phyloP scores from a whole-genome alignment of 129 eudicot genomes.

The Erigeron canadensis region DNA sequence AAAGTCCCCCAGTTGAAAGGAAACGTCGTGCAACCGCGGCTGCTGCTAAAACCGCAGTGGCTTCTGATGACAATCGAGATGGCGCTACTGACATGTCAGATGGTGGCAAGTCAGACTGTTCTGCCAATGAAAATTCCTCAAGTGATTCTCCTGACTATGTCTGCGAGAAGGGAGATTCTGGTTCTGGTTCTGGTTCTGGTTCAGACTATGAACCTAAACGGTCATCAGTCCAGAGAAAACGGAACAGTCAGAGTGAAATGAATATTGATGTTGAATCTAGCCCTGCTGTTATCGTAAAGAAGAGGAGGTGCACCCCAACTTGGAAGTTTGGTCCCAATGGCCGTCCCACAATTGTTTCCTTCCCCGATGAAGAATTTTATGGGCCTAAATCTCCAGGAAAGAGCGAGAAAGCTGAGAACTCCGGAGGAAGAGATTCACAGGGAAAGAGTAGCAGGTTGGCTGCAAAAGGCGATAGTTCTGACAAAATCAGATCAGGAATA shows the following conservation, averaged over 20 bases:
- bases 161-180: slow-evolving; percentile 37
- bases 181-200: too few species aligned
- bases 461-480: not conserved
- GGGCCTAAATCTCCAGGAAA: slow-evolving; percentile 32
- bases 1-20: slow-evolving; percentile 31
- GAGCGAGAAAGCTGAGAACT: slow-evolving; percentile 16
- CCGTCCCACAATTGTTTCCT: slow-evolving; percentile 49
- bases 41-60: slow-evolving; percentile 18
- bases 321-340: slow-evolving; percentile 70
- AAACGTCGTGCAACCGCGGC: slow-evolving; percentile 28
- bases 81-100: slow-evolving; percentile 21
- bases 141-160: slow-evolving; percentile 31
- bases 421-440: slow-evolving; percentile 25
- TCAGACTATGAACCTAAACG: slow-evolving; percentile 31
- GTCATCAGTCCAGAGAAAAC: slow-evolving; percentile 18
- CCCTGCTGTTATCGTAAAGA: slow-evolving; percentile 69
- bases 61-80: slow-evolving; percentile 25
- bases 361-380: slow-evolving; percentile 35
- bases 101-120: slow-evolving; percentile 31
- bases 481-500: too few species aligned
- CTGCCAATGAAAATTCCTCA: slow-evolving; percentile 35
- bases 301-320: slow-evolving; percentile 64
- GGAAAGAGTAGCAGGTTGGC: slow-evolving; percentile 4
- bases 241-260: slow-evolving; percentile 21
- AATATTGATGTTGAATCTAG: slow-evolving; percentile 30